Evolutionary conservation across 2,329 filamentous ascomycete species (phyloP), one percentile per base, ranked within the genome.

Genomic region (Exophiala bonariae): DNA sequence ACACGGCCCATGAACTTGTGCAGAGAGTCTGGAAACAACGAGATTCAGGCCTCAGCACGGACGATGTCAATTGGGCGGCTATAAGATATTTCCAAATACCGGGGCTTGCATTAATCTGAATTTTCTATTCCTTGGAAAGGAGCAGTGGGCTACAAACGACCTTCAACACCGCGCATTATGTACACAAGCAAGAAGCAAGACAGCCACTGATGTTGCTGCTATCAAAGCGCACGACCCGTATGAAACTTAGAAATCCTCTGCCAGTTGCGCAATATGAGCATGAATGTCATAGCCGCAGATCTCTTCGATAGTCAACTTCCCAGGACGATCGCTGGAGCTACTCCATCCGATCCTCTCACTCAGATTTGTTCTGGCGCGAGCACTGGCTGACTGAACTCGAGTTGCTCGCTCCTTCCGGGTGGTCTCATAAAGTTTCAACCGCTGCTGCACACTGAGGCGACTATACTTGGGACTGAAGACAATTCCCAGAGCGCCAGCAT

Each of bases 1-100:
- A 69, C 28, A 66, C 70, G 26, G 66, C 67, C 1, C 55, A 69
- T 31, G 64, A 68, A 31, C 52, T 74, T 10, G 60, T 73, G 2
- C 67, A 72, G 45, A 61, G 62, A 3, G 69, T 73, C 0, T 74
- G 71, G 71, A 54, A 55, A 42, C 19, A 44, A 23, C 28, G 46
- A 6, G 41, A 44, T 36, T 9, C 33, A 19, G 35, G 17, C n/a
- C 28, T 20, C 11, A 49, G 49, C 16, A 47, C 47, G 2, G 30
- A 35, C 8, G 56, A 61, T 19, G 35, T 57, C n/a, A 64, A 65
- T 36, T 64, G 62, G 62, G 62, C 62, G 14, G 47, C 53, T 7
- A 58, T 63, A n/a, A 43, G 61, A 16, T 64, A 61, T 48, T 58
- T 46, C 11, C 47, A 56, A 14, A 61, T 62, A 36, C 61, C 59